Conservation (phyloP, 1,284 basidiomycete species). For the Ceratobasidium sp. region DNA sequence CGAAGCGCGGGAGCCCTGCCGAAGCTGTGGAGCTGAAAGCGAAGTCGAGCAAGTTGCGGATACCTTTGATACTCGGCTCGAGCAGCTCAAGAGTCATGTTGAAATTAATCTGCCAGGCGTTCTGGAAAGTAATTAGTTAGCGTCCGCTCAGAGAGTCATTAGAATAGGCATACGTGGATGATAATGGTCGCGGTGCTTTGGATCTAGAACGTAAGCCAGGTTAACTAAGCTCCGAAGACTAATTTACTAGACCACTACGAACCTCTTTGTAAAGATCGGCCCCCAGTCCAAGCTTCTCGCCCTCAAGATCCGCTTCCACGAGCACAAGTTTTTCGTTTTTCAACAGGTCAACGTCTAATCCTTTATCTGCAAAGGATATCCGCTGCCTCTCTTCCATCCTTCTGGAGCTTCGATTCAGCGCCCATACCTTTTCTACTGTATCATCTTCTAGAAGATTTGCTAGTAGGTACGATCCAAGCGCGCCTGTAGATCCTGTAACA, state of each 20-base stretch:
- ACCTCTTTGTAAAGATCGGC: slow-evolving; percentile 2
- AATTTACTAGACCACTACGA: slow-evolving; percentile 45
- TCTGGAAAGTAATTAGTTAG: slow-evolving; percentile 38
- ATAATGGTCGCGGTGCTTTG: slow-evolving; percentile 51
- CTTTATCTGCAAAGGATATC: slow-evolving; percentile 25
- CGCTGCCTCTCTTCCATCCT: slow-evolving; percentile 47
- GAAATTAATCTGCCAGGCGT: slow-evolving; percentile 49
- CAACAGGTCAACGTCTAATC: not conserved
- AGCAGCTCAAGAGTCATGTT: slow-evolving; percentile 41
- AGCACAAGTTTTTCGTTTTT: slow-evolving; percentile 7
- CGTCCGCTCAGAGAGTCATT: too few species aligned
- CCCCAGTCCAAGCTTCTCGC: not conserved
- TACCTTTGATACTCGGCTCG: slow-evolving; percentile 40
- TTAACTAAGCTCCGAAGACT: slow-evolving; percentile 48
- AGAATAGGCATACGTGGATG: slow-evolving; percentile 48
- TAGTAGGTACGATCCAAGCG: slow-evolving; percentile 52
- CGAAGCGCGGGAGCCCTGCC: not conserved
- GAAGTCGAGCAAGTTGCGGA: slow-evolving; percentile 40
- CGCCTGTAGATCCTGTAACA: slow-evolving; percentile 55
- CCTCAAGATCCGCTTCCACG: not conserved
- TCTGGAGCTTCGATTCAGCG: slow-evolving; percentile 31
- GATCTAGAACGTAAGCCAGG: slow-evolving; percentile 47
- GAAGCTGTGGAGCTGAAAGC: slow-evolving; percentile 28
- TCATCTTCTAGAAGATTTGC: slow-evolving; percentile 47
- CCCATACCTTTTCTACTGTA: slow-evolving; percentile 39